phyloP scores from a whole-genome alignment of 768 basidiomycete genomes.

The Calocera cornea region DNA sequence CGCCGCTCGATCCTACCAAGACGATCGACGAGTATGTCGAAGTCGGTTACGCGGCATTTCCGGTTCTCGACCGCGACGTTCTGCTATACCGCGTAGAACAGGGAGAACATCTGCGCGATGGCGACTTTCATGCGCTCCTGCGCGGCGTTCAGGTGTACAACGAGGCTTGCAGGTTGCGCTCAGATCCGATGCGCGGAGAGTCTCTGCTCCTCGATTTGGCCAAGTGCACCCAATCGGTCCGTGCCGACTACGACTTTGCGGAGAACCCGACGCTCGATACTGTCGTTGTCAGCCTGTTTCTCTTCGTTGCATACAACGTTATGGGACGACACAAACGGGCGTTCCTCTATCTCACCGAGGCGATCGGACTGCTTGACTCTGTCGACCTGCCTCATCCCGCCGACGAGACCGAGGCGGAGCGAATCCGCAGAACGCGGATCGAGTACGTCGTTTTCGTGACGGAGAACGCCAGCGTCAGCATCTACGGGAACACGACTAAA shows the following conservation, averaged over 20 bases:
- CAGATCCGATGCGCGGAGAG: neutral
- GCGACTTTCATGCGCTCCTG: neutral
- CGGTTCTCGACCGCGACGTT: neutral
- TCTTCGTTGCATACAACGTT: neutral
- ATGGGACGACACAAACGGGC: neutral
- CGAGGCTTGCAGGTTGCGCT: neutral
- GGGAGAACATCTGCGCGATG: neutral
- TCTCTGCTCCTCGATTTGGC: neutral
- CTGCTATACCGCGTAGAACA: neutral
- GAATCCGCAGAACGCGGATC: neutral
- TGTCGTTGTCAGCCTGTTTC: neutral
- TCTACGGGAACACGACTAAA: neutral
- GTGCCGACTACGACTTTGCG: neutral
- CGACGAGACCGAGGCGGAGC: neutral
- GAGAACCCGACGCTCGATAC: neutral
- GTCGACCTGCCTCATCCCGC: neutral
- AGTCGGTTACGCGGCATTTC: neutral
- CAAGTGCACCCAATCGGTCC: neutral
- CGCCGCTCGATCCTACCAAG: neutral
- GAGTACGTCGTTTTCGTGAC: constrained; percentile 1
- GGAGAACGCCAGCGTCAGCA: neutral
- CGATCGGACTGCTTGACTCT: neutral
- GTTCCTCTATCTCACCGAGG: neutral
- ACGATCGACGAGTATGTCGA: neutral
- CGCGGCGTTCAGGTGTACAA: neutral